These are phyloP conservation scores for Ganoderma meredithae DNA, from an alignment of 1,284 basidiomycete species.

Conservation along the genomic window DNA sequence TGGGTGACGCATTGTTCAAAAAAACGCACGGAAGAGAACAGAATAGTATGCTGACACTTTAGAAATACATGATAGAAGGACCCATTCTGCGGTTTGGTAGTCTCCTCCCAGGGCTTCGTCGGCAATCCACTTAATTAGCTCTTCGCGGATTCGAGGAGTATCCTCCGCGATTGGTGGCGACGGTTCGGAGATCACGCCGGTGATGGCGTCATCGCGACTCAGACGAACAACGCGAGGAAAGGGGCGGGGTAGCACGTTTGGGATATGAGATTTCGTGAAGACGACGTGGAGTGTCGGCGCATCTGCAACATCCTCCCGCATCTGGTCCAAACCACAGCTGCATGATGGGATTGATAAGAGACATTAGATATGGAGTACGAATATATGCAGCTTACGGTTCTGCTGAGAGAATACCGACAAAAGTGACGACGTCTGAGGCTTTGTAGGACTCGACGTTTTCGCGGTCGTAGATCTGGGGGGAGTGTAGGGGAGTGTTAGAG, in stretches of 20 bases:
- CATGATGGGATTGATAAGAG: constrained; percentile 41
- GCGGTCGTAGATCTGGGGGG: constrained; percentile 62
- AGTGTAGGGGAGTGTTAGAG: not conserved
- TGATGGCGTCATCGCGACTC: not conserved
- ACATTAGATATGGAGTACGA: constrained; percentile 8
- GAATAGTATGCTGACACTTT: constrained; percentile 59
- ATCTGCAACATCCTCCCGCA: constrained; percentile 41
- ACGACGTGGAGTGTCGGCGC: constrained; percentile 77
- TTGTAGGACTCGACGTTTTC: constrained; percentile 52
- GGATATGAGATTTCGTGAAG: constrained; percentile 46
- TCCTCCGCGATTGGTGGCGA: constrained; percentile 4
- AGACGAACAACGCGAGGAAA: constrained; percentile 35
- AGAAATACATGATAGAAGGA: constrained; percentile 70
- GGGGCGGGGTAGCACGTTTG: constrained; percentile 48
- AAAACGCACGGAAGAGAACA: not conserved
- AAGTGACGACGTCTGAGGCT: constrained; percentile 65
- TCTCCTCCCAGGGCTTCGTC: constrained; percentile 74
- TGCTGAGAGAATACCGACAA: constrained; percentile 72
- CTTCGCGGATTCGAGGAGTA: constrained; percentile 46
- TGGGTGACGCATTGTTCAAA: constrained; percentile 7
- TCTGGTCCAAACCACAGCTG: constrained; percentile 35
- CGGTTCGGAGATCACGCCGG: constrained; percentile 12
- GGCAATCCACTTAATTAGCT: constrained; percentile 77
- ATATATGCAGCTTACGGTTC: constrained; percentile 58
- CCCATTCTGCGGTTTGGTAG: constrained; percentile 77